Percentiles rank a stretch among this genome's conserved stretches.
These are phyloP conservation scores for Cercospora sp. DNA, from an alignment of 2,329 filamentous ascomycete species.

Conservation along the genomic window DNA sequence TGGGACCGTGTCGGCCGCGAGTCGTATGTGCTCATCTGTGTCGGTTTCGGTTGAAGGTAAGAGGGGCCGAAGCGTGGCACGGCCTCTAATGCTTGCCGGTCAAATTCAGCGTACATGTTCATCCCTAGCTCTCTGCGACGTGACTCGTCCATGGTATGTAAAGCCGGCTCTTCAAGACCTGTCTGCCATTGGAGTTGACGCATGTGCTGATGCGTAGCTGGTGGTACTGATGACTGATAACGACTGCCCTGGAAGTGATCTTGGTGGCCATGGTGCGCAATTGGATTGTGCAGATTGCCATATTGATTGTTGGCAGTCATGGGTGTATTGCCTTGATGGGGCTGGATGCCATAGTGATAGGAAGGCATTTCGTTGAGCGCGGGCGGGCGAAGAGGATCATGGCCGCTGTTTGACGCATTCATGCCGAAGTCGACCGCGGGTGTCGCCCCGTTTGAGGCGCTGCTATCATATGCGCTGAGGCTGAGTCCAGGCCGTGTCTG, in stretches of 20 bases:
- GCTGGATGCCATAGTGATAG: not conserved
- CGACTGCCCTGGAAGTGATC: not conserved
- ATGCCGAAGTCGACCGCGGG: not conserved
- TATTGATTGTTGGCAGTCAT: not conserved
- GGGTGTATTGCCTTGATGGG: not conserved
- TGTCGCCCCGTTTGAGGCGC: not conserved
- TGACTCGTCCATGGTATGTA: not conserved
- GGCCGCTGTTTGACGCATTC: not conserved
- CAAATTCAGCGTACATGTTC: not conserved
- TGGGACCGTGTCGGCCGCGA: not conserved
- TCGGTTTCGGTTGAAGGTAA: not conserved
- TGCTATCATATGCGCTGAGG: not conserved
- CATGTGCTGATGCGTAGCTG: not conserved
- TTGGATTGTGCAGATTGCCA: not conserved
- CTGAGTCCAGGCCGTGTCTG: not conserved
- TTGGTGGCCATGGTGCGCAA: not conserved
- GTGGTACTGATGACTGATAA: not conserved
- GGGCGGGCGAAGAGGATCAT: not conserved
- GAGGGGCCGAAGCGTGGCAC: not conserved
- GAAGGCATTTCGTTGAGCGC: not conserved
- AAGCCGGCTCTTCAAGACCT: not conserved
- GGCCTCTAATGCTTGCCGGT: not conserved
- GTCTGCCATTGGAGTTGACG: not conserved
- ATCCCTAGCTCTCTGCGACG: not conserved
- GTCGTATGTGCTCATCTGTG: not conserved